phyloP scores from a whole-genome alignment of 2,329 filamentous ascomycete genomes.

The Aspergillus neotritici region DNA sequence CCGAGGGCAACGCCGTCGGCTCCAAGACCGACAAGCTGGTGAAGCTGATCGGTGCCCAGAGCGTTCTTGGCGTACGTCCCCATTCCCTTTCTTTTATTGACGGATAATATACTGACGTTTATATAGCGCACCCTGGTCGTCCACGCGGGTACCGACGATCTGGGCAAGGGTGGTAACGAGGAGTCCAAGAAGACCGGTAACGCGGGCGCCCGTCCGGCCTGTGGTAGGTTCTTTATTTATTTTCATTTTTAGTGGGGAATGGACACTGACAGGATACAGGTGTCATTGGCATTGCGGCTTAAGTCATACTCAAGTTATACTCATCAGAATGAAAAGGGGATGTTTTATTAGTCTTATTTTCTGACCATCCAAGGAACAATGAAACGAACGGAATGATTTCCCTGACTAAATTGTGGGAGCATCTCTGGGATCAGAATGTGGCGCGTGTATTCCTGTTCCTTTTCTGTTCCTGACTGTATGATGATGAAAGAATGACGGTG shows the following conservation, averaged over 20 bases:
- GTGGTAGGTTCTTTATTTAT: conserved; percentile 60
- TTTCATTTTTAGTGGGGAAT: not conserved
- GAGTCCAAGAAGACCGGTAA: conserved; percentile 99
- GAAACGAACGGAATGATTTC: conserved; percentile 3
- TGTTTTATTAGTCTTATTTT: not conserved
- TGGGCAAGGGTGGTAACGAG: conserved; percentile 84
- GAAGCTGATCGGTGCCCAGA: conserved; percentile 94
- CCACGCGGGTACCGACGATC: conserved; percentile 92
- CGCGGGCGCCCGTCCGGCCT: conserved; percentile 86
- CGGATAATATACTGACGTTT: conserved; percentile 11
- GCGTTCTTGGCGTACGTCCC: conserved; percentile 75
- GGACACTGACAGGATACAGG: conserved; percentile 40
- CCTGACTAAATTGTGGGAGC: no score
- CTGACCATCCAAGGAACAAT: conserved; percentile 7
- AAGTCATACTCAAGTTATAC: conserved; percentile 34
- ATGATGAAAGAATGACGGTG: no score
- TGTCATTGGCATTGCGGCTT: conserved; percentile 83
- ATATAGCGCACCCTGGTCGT: conserved; percentile 86
- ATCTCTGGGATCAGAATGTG: no score
- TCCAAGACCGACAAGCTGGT: conserved; percentile 72
- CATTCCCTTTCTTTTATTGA: not conserved
- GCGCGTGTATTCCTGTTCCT: no score
- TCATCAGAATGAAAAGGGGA: not conserved
- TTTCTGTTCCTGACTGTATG: no score
- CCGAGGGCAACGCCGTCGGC: conserved; percentile 82